A percentile compares a stretch with the other conserved stretches of the same genome.
phyloP scores from a whole-genome alignment of 371 early-diverging fungal genomes.

The Dichotomocladium elegans region DNA sequence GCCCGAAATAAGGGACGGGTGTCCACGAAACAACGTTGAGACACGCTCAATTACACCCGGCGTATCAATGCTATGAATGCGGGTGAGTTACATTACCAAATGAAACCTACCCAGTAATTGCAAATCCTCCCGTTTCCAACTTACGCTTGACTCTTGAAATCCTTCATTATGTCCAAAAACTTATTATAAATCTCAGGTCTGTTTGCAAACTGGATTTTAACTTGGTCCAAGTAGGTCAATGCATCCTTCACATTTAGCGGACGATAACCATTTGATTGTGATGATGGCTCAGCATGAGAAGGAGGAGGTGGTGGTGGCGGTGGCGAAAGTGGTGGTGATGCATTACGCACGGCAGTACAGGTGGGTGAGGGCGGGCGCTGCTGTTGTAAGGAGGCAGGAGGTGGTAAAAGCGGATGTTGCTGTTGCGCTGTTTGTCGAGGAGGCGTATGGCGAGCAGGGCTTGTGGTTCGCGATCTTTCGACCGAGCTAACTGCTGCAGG shows the following conservation, averaged over 20 bases:
- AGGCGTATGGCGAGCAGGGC: too few species aligned
- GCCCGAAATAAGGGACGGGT: constrained; percentile 90
- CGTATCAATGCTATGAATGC: constrained; percentile 80
- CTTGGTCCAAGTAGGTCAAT: constrained; percentile 95
- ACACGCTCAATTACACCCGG: constrained; percentile 98
- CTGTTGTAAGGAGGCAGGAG: too few species aligned
- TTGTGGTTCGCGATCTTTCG: too few species aligned
- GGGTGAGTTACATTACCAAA: too few species aligned
- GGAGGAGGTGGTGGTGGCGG: constrained; percentile 2
- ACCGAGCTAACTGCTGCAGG: too few species aligned
- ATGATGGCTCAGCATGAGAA: background rate
- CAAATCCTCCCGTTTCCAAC: background rate
- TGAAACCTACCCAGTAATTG: background rate
- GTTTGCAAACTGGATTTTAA: constrained; percentile 91
- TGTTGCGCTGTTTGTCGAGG: too few species aligned
- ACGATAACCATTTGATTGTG: constrained; percentile 20
- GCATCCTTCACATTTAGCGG: constrained; percentile 84
- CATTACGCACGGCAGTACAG: too few species aligned
- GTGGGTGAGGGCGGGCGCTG: too few species aligned
- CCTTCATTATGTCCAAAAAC: constrained; percentile 99
- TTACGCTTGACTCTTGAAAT: constrained; percentile 96
- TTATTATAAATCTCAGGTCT: constrained; percentile 95
- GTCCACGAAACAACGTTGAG: constrained; percentile 90
- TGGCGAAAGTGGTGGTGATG: background rate
- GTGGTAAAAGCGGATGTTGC: too few species aligned